Percentiles rank a stretch among this genome's conserved stretches.
phyloP scores from a whole-genome alignment of 257 asterid genomes.

The Fraxinus quadrangulata region DNA sequence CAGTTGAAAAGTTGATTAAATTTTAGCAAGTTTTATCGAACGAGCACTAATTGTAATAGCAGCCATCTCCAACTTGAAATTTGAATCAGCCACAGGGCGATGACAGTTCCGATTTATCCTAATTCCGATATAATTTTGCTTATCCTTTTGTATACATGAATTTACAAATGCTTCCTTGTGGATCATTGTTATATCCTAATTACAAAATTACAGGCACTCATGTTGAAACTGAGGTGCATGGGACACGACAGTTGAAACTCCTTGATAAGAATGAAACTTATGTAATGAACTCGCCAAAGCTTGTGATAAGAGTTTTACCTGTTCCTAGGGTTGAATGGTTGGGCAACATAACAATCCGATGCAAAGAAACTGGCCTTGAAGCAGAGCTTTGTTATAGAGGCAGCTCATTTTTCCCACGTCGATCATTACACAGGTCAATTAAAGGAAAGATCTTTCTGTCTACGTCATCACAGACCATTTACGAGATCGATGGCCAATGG shows the following conservation, averaged over 20 bases:
- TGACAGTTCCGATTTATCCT: too few relatives aligned
- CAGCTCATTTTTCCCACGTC: conserved; percentile 45
- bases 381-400: conserved; percentile 68
- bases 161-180: too few relatives aligned
- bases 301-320: conserved; percentile 68
- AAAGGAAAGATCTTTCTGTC: conserved; percentile 62
- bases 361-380: conserved; percentile 64
- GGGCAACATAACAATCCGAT: conserved; percentile 59
- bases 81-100: not conserved
- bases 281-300: conserved; percentile 68
- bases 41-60: not conserved
- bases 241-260: conserved; percentile 56
- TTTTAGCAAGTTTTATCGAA: too few relatives aligned
- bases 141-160: not conserved
- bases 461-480: conserved; percentile 53
- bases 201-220: conserved; percentile 46
- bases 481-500: conserved; percentile 77
- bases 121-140: not conserved
- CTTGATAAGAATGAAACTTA: conserved; percentile 57
- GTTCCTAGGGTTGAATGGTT: conserved; percentile 74
- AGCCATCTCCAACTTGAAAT: not conserved
- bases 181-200: too few relatives aligned
- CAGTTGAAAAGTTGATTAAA: too few relatives aligned
- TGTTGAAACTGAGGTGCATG: conserved; percentile 68
- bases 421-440: conserved; percentile 51